phyloP scores from a whole-genome alignment of 2,329 filamentous ascomycete genomes.

The Fusarium sororula region DNA sequence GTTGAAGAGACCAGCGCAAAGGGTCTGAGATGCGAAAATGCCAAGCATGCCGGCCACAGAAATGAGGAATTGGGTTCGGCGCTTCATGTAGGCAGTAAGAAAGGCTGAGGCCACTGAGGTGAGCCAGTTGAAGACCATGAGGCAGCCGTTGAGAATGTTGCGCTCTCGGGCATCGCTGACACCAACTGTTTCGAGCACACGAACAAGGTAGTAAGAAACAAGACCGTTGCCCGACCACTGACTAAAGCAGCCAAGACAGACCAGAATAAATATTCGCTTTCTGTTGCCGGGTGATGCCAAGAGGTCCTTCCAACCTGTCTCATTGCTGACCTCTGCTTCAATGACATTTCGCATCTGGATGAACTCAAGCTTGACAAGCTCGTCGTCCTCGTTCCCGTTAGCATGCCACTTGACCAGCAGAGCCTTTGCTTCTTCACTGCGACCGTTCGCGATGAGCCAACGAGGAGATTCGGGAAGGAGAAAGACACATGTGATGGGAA shows the following conservation, averaged over 20 bases:
- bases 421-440: constrained; percentile 50
- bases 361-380: constrained; percentile 24
- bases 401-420: constrained; percentile 24
- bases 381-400: background rate
- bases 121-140: constrained; percentile 37
- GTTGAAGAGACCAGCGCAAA: constrained; percentile 24
- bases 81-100: too few species aligned
- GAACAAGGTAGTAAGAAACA: constrained; percentile 20
- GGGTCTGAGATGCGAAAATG: background rate
- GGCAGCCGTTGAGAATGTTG: constrained; percentile 31
- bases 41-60: too few species aligned
- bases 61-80: too few species aligned
- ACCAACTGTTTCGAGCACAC: constrained; percentile 6
- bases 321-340: constrained; percentile 16
- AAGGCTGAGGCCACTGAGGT: background rate
- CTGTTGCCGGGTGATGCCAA: constrained; percentile 16
- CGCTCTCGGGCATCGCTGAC: background rate
- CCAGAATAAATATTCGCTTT: constrained; percentile 11
- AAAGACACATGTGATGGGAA: constrained; percentile 47
- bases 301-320: constrained; percentile 15
- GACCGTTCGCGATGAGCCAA: constrained; percentile 58
- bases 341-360: constrained; percentile 25
- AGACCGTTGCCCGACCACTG: constrained; percentile 32
- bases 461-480: constrained; percentile 69
- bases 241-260: constrained; percentile 26